Evolutionary conservation across 345 rosid genomes (phyloP), one percentile per base, ranked within the genome.

Genomic region (Isatis tinctoria): DNA sequence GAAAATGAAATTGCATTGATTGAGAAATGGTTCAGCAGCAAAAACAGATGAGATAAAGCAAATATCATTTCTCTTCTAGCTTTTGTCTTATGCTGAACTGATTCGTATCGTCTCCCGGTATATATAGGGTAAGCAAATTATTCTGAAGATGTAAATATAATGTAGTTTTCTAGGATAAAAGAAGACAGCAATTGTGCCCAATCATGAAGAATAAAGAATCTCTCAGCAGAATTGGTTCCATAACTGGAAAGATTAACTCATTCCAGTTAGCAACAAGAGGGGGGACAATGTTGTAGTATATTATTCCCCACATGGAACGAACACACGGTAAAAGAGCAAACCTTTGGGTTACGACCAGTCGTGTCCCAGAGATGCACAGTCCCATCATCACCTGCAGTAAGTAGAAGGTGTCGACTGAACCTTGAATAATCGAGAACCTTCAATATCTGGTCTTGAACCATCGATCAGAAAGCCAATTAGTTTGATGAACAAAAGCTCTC

Each of bases 371-470:
- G 80, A 82, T 88, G 96, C 30, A 89, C 83, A 54, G 99, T 87
- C 11, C 99, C 99, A 81, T 96, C 99, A 87, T 96, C 98, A 56
- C 99, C 99, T 40, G 99, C 96, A 73, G 98, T 90, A 54, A 86
- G 91, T 83, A 96, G 82, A 76, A 96, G 90, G 74, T 92, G 99
- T 40, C 97, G 86, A 82, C 96, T 90, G 64, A 81, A 80, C 79
- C 93, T 82, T 24, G 99, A 92, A 88, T 90, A 92, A 78, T 96
- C 99, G 72, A 96, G 96, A 84, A 90, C 93, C 86, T 91, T 88
- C 63, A 96, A 82, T 67, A 90, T 94, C 98, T 92, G 96, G 84
- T 86, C 91, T 92, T 87, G 81, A 86, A 82, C 56, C 56, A 51
- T 81, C 82, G 85, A 91, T 77, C 56, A 70, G 62, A 40, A 75